Conservation (phyloP, 2,329 filamentous ascomycete genomes). For the Penicillium sp. region DNA sequence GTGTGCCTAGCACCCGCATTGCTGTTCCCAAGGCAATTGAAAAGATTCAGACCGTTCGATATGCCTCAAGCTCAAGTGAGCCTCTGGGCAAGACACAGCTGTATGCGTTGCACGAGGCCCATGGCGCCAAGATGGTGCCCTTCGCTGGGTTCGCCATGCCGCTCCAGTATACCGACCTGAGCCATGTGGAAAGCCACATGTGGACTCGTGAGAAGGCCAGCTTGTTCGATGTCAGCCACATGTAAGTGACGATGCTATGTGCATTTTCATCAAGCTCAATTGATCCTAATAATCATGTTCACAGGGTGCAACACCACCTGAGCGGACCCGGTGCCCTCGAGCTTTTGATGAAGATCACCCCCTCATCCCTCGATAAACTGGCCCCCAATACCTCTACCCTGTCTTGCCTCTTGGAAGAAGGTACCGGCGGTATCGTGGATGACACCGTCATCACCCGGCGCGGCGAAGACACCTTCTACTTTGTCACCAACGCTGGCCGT, state of each 20-base stretch:
- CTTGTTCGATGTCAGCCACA: conserved; percentile 94
- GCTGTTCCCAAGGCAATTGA: conserved; percentile 12
- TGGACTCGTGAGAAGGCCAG: conserved; percentile 88
- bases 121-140: conserved; percentile 92
- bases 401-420: conserved; percentile 77
- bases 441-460: conserved; percentile 88
- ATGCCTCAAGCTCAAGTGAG: conserved; percentile 33
- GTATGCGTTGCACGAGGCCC: conserved; percentile 73
- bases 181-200: conserved; percentile 80
- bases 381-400: conserved; percentile 72
- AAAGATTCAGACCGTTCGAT: conserved; percentile 24
- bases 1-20: conserved; percentile 12
- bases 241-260: conserved; percentile 58
- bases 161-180: conserved; percentile 77
- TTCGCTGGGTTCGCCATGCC: conserved; percentile 95
- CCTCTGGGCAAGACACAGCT: conserved; percentile 62
- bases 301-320: conserved; percentile 76
- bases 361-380: conserved; percentile 68
- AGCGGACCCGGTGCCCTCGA: conserved; percentile 75
- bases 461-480: conserved; percentile 75
- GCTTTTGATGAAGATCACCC: conserved; percentile 83
- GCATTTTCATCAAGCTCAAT: not conserved
- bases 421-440: conserved; percentile 88
- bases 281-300: conserved; percentile 7
- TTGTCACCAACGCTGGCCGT: conserved; percentile 94